A percentile compares a stretch with the other conserved stretches of the same genome.
Conservation (phyloP, 495 filamentous ascomycete genomes). For the Penicillium roqueforti region DNA sequence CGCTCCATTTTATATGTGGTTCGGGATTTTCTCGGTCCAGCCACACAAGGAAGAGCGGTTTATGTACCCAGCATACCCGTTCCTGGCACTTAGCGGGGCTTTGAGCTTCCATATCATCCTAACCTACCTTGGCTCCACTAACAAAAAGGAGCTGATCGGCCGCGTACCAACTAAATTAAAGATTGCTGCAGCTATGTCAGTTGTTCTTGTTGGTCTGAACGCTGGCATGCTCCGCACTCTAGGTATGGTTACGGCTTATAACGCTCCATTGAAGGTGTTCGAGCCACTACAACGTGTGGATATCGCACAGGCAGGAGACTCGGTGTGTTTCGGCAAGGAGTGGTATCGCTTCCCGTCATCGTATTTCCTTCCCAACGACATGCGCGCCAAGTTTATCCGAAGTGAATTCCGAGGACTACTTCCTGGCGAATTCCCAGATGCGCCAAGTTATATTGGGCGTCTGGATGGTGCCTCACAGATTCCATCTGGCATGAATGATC, state of each 20-base stretch:
- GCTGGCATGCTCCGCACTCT: constrained; percentile 66
- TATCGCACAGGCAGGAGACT: constrained; percentile 53
- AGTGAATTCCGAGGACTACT: constrained; percentile 87
- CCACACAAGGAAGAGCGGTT: constrained; percentile 98
- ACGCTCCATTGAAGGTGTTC: constrained; percentile 78
- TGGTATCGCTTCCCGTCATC: constrained; percentile 98
- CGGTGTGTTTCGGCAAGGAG: constrained; percentile 89
- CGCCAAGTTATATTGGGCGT: constrained; percentile 53
- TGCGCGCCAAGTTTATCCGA: constrained; percentile 81
- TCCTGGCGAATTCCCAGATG: constrained; percentile 84
- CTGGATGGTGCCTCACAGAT: constrained; percentile 76
- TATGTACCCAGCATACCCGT: constrained; percentile 96
- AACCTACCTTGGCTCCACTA: constrained; percentile 61
- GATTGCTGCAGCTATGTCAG: constrained; percentile 52
- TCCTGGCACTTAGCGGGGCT: constrained; percentile 89
- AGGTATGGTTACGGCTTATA: constrained; percentile 83
- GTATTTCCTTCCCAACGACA: constrained; percentile 76
- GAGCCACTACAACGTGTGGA: constrained; percentile 47
- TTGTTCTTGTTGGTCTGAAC: constrained; percentile 55
- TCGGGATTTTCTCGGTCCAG: constrained; percentile 83
- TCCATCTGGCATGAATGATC: constrained; percentile 86
- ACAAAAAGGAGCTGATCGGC: constrained; percentile 59
- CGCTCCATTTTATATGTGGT: constrained; percentile 90
- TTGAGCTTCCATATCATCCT: constrained; percentile 75
- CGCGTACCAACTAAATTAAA: constrained; percentile 69